A percentile compares a stretch with the other conserved stretches of the same genome.
These are phyloP conservation scores for Tagetes patula DNA, from an alignment of 129 eudicot species.

Conservation along the genomic window DNA sequence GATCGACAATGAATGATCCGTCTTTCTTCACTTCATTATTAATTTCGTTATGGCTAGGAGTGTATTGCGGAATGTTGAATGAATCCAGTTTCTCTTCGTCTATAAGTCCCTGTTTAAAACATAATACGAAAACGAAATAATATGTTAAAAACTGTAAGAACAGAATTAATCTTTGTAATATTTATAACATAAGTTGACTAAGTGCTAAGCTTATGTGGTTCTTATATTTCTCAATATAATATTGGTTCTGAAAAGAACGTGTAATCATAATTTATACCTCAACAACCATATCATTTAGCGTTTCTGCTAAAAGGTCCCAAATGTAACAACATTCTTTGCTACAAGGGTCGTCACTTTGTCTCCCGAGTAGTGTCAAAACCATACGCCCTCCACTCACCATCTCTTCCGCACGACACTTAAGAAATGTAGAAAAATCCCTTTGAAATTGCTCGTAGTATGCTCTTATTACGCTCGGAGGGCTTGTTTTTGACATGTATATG, in stretches of 20 bases:
- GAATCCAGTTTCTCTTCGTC: constrained; percentile 40
- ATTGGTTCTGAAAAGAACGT: too few relatives aligned
- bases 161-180: too few relatives aligned
- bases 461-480: constrained; percentile 49
- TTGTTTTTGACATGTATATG: constrained; percentile 60
- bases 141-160: too few relatives aligned
- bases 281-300: constrained; percentile 55
- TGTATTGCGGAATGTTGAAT: constrained; percentile 43
- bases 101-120: constrained; percentile 31
- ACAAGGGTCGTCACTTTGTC: constrained; percentile 52
- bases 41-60: constrained; percentile 41
- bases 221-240: too few relatives aligned
- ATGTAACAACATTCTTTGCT: constrained; percentile 56
- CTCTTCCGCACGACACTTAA: constrained; percentile 55
- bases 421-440: constrained; percentile 49
- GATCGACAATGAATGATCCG: constrained; percentile 41
- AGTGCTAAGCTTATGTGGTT: too few relatives aligned
- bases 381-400: constrained; percentile 56
- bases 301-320: constrained; percentile 61
- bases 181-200: too few relatives aligned
- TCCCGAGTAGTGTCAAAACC: constrained; percentile 73
- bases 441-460: constrained; percentile 72
- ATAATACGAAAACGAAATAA: too few relatives aligned
- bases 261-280: constrained; percentile 38
- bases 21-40: constrained; percentile 36